Percentiles rank a stretch among this genome's conserved stretches.
Evolutionary conservation across 768 basidiomycete species (phyloP).

Genomic region (Mycena rosella): DNA sequence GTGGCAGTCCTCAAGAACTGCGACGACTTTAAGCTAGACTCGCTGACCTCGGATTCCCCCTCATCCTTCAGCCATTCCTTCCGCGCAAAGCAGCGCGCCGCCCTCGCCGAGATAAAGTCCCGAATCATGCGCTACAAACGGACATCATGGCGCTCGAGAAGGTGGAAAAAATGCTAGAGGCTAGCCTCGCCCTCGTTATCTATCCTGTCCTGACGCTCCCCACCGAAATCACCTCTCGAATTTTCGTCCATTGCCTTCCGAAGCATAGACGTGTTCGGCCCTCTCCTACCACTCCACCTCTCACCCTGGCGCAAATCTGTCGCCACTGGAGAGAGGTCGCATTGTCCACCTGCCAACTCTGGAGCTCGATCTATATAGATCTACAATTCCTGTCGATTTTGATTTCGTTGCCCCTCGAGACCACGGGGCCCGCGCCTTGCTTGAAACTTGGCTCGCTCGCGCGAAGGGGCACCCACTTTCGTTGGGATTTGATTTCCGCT

Average conservation of each 20-base stretch:
- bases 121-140: neutral
- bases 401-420: too few species aligned
- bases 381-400: too few species aligned
- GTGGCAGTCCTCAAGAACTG: too few species aligned
- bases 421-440: neutral
- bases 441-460: too few species aligned
- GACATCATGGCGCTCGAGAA: neutral
- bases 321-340: slow-evolving; percentile 10
- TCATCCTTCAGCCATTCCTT: too few species aligned
- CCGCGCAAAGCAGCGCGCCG: too few species aligned
- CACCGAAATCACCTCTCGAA: slow-evolving; percentile 8
- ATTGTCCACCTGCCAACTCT: neutral
- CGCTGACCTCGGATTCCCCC: too few species aligned
- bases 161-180: neutral
- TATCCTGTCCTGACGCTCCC: slow-evolving; percentile 10
- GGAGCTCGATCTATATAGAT: slow-evolving; percentile 8
- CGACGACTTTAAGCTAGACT: too few species aligned
- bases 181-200: neutral
- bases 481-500: neutral
- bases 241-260: slow-evolving; percentile 20
- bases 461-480: neutral
- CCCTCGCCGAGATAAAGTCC: neutral
- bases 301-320: slow-evolving; percentile 14
- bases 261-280: slow-evolving; percentile 2
- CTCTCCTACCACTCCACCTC: neutral